These are phyloP conservation scores for Trichoderma sp. DNA, from an alignment of 2,329 filamentous ascomycete species.

Conservation along the genomic window DNA sequence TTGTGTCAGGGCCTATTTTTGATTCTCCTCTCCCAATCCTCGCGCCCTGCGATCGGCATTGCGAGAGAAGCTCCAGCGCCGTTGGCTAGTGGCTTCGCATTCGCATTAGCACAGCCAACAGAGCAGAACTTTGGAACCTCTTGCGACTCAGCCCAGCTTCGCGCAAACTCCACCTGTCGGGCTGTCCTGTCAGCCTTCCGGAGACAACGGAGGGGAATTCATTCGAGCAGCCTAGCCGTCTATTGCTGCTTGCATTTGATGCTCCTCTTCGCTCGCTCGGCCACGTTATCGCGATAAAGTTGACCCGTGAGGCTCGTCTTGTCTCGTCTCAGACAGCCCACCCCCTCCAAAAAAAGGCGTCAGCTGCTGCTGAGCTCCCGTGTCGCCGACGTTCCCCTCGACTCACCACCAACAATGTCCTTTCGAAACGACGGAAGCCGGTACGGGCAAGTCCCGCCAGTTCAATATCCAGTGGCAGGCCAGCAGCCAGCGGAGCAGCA, in stretches of 20 bases:
- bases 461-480: constrained; percentile 57
- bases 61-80: not conserved
- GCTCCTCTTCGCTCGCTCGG: constrained; percentile 1
- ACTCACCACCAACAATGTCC: constrained; percentile 48
- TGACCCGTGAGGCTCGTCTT: constrained; percentile 23
- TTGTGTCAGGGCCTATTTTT: not conserved
- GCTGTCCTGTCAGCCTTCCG: constrained; percentile 13
- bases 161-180: not conserved
- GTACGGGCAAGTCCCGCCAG: constrained; percentile 65
- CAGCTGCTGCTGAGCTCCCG: constrained; percentile 3
- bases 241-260: not conserved
- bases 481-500: constrained; percentile 34
- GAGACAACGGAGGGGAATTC: constrained; percentile 8
- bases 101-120: not conserved
- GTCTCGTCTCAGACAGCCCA: constrained; percentile 16
- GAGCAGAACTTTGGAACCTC: not conserved
- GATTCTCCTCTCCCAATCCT: not conserved
- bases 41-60: not conserved
- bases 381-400: not conserved
- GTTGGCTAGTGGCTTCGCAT: not conserved
- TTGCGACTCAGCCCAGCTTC: not conserved
- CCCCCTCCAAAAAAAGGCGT: not conserved
- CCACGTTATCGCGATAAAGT: constrained; percentile 21
- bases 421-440: constrained; percentile 62
- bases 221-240: not conserved